These are phyloP conservation scores for Suillus clintonianus DNA, from an alignment of 768 basidiomycete genomes.

Conservation along the genomic window DNA sequence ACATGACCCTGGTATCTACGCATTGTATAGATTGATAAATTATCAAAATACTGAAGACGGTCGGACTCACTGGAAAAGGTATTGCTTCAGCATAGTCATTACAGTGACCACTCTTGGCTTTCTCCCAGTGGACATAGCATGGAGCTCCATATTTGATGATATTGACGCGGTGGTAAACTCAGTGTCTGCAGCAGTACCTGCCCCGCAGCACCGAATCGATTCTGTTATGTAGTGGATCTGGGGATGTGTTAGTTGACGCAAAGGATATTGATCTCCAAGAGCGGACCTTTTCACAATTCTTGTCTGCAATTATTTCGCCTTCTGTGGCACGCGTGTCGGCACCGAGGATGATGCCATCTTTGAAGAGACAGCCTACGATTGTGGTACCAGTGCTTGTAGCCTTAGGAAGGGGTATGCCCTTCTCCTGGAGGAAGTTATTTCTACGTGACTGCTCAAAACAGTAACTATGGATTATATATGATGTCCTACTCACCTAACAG, in stretches of 20 bases:
- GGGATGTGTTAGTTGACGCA: background rate
- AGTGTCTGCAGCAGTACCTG: conserved; percentile 98
- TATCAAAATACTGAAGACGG: background rate
- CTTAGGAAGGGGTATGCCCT: conserved; percentile 75
- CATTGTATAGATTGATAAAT: background rate
- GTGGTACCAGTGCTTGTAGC: conserved; percentile 95
- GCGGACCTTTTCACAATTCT: conserved; percentile 98
- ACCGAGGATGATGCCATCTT: conserved; percentile 90
- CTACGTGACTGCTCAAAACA: conserved; percentile 35
- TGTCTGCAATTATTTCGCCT: conserved; percentile 94
- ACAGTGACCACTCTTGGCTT: conserved; percentile 95
- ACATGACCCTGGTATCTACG: conserved; percentile 88
- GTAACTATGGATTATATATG: background rate
- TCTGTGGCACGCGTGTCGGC: conserved; percentile 97
- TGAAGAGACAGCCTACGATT: conserved; percentile 94
- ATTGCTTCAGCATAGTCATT: conserved; percentile 99
- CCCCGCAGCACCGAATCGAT: conserved; percentile 95
- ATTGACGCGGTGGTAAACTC: conserved; percentile 95
- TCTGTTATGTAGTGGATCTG: conserved; percentile 98
- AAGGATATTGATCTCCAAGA: conserved; percentile 1
- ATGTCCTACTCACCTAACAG: conserved; percentile 51
- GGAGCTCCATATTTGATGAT: conserved; percentile 93
- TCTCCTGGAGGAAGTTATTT: conserved; percentile 70
- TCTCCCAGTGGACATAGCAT: conserved; percentile 85
- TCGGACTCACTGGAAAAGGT: conserved; percentile 75